Base-by-base conservation (phyloP, 176 grass and related monocot genomes). In the Ananas comosus region DNA sequence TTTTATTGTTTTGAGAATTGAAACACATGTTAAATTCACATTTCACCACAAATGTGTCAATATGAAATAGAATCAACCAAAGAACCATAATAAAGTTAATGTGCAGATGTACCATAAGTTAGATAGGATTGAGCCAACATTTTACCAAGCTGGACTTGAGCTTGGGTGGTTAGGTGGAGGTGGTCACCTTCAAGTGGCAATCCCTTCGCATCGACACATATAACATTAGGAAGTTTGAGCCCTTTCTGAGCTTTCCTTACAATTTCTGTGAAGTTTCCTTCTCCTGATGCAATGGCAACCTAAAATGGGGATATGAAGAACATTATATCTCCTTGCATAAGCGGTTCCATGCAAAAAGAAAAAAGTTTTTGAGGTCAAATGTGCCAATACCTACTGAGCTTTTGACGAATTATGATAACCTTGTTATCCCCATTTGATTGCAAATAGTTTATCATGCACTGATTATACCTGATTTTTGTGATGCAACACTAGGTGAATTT, bases 271-370 rank as follows among this genome's bases (percentile, higher is more conserved):
- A 85, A 90, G 67, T 87, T 90, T 6, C 94, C 94, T 70, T 97
- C 94, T 56, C 89, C 94, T 69, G 94, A 97, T 78, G 94, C 89
- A 77, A 97, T 76, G 49, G 84, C 89, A 82, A 96, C 88, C 92
- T 96, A 72, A 78, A 73, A 61, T 9, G 2, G 50, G 1, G 3
- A 57, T n/a, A 13, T 18, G 11, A 0, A 51, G 1, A 8, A 63
- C 2, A 28, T 77, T 73, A 4, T 68, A 57, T 7, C 51, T 67
- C 68, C 8, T 25, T 7, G 24, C 42, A 47, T n/a, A 1, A 18
- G 48, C 48, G 49, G 71, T 1, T 50, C 42, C 56, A 3, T 51
- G 21, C 11, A 12, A 17, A 17, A 0, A 27, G 13, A 23, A 53
- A 53, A 2, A n/a, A 9, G 0, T 49, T 21, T 19, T 21, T 2